These are phyloP conservation scores for Didymella glomerata DNA, from an alignment of 2,329 filamentous ascomycete species.

Conservation along the genomic window DNA sequence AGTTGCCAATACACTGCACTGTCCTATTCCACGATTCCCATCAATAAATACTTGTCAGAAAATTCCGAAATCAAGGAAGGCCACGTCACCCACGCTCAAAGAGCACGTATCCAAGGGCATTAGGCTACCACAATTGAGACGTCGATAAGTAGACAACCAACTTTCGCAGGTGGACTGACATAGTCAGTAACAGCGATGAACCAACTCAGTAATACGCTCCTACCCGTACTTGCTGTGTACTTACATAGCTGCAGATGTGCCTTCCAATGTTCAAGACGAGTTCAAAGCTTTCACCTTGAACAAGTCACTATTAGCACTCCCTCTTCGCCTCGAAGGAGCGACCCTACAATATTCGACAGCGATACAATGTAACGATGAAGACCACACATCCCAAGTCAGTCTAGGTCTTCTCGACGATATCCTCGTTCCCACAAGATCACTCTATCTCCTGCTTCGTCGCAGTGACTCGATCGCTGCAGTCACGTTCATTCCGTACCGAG, in stretches of 20 bases:
- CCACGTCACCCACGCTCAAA: neutral
- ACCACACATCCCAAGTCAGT: slow-evolving; percentile 21
- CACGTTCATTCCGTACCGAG: slow-evolving; percentile 38
- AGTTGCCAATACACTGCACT: neutral
- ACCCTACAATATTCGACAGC: slow-evolving; percentile 11
- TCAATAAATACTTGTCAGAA: neutral
- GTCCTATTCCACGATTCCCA: neutral
- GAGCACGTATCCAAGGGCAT: neutral
- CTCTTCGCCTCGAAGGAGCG: slow-evolving; percentile 10
- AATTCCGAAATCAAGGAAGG: neutral
- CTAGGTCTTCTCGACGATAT: slow-evolving; percentile 31
- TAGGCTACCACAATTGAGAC: slow-evolving; percentile 4
- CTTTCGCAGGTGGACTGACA: neutral
- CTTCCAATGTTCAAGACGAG: slow-evolving; percentile 11
- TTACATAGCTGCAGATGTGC: neutral
- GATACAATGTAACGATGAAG: slow-evolving; percentile 9
- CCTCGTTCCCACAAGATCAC: slow-evolving; percentile 24
- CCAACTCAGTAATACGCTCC: neutral
- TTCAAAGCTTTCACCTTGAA: slow-evolving; percentile 25
- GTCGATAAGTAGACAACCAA: neutral
- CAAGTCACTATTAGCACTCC: slow-evolving; percentile 21
- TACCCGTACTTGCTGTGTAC: no score
- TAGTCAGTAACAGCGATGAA: neutral
- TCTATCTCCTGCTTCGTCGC: slow-evolving; percentile 36
- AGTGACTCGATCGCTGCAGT: slow-evolving; percentile 26